Evolutionary conservation across 2,329 filamentous ascomycete species (phyloP).

Genomic region (Ceratocystis colombiana): DNA sequence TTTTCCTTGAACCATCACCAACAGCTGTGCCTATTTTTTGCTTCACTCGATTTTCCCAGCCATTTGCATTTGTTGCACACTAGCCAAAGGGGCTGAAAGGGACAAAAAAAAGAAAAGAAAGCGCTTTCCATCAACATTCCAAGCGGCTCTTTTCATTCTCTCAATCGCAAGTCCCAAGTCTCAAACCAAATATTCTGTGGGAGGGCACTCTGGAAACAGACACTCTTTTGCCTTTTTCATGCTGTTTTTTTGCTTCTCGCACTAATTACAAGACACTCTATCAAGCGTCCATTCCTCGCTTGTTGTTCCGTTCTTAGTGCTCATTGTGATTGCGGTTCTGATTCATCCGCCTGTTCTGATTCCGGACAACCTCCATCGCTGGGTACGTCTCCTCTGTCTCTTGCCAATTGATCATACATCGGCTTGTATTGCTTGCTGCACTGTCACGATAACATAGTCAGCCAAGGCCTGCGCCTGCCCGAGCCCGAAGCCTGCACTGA

Average conservation of each 20-base stretch:
- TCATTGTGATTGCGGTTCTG: slow-evolving; percentile 2
- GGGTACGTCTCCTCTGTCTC: slow-evolving; percentile 2
- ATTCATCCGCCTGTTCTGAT: slow-evolving; percentile 10
- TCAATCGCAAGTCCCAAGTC: too few species aligned
- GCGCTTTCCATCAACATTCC: neutral
- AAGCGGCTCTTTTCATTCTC: neutral
- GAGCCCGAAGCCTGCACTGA: neutral
- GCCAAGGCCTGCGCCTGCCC: neutral
- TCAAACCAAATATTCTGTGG: neutral
- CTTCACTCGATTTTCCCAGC: slow-evolving; percentile 16
- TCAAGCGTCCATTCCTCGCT: slow-evolving; percentile 15
- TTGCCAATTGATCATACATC: neutral
- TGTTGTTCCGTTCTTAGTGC: neutral
- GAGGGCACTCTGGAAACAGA: slow-evolving; percentile 2
- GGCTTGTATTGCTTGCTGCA: too few species aligned
- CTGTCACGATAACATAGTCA: neutral
- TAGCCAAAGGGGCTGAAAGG: neutral
- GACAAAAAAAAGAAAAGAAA: neutral
- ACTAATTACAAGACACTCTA: neutral
- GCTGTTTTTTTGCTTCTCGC: too few species aligned
- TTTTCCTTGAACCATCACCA: slow-evolving; percentile 2
- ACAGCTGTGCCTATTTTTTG: neutral
- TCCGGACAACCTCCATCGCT: neutral
- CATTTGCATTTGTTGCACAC: slow-evolving; percentile 23
- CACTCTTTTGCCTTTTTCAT: neutral